Evolutionary conservation across 2,329 filamentous ascomycete genomes (phyloP), one percentile per base, ranked within the genome.

Genomic region (Paramyrothecium roridum): DNA sequence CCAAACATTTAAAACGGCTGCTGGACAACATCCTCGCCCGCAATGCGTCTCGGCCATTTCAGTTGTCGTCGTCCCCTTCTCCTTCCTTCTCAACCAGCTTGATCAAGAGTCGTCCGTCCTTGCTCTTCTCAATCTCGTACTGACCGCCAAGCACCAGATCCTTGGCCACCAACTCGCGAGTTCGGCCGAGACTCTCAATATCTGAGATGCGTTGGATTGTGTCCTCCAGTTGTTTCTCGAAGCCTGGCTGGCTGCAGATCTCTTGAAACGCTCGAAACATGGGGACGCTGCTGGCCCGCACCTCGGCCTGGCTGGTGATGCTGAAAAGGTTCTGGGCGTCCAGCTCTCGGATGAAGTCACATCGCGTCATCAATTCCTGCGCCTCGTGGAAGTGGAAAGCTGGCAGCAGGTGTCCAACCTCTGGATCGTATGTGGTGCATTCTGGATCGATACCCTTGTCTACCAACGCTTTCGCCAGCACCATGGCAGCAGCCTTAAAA

Each of bases 271-370:
- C 95, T 50, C 86, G 86, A 72, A 96, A 91, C 95, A 99, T 99
- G 2, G 95, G 95, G 23, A 99, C 93, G 2, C 88, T 93, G 70
- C 96, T 93, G 1, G 95, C 95, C 49, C 95, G 86, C 8, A 99
- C 95, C 70, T 89, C 88, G 17, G 93, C 91, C 45, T 83, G 82
- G 56, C 87, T 91, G 57, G 96, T 93, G 65, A 99, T 98, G 59
- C 90, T 95, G 74, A 98, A 97, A 56, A 99, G 84, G 69, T 98
- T 98, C 57, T 95, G 84, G 60, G 95, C 90, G 74, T 99, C 95
- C 68, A 98, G 93, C 57, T 86, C 82, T 62, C 95, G 87, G 65
- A 98, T 93, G 70, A 98, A 99, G 72, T 99, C 95, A 56, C 91
- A 88, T 53, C 95, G 83, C 16, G 95, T 98, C 93, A 97, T 97